Conservation (phyloP, 1,139 yeast genomes). For the Candida sojae region DNA sequence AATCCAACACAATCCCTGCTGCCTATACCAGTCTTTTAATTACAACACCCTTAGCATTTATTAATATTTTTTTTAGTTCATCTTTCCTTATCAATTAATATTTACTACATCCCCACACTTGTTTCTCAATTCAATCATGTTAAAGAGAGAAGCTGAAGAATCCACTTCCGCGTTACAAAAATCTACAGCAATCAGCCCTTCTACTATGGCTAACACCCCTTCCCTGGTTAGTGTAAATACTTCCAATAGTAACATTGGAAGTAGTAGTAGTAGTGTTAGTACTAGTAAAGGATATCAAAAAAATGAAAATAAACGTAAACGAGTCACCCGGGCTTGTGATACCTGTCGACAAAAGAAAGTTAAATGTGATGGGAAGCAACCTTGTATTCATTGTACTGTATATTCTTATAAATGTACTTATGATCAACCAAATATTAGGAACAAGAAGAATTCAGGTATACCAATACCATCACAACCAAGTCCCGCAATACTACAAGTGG, state of each 20-base stretch:
- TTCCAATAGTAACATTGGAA: too few relatives aligned
- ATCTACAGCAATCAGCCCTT: not conserved
- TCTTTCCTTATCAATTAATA: too few relatives aligned
- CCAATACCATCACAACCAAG: conserved; percentile 29
- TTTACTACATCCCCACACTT: not conserved
- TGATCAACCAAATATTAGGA: conserved; percentile 72
- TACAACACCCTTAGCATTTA: too few relatives aligned
- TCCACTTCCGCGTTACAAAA: not conserved
- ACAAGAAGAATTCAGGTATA: conserved; percentile 38
- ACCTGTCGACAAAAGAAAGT: conserved; percentile 78
- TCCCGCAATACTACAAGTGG: conserved; percentile 15
- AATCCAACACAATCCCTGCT: too few relatives aligned
- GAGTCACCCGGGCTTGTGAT: conserved; percentile 86
- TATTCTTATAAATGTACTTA: conserved; percentile 74
- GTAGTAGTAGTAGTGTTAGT: too few relatives aligned
- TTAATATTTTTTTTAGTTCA: too few relatives aligned
- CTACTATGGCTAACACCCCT: not conserved
- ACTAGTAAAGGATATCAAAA: not conserved
- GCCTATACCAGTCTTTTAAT: too few relatives aligned
- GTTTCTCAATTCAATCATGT: not conserved
- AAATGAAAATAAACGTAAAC: conserved; percentile 56
- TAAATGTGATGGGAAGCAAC: conserved; percentile 85
- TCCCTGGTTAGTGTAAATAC: not conserved
- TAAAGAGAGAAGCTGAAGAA: not conserved
- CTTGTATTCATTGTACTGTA: conserved; percentile 88